Conservation (phyloP, 228 moss, liverwort and hornwort genomes). For the Sphagnum fallax region DNA sequence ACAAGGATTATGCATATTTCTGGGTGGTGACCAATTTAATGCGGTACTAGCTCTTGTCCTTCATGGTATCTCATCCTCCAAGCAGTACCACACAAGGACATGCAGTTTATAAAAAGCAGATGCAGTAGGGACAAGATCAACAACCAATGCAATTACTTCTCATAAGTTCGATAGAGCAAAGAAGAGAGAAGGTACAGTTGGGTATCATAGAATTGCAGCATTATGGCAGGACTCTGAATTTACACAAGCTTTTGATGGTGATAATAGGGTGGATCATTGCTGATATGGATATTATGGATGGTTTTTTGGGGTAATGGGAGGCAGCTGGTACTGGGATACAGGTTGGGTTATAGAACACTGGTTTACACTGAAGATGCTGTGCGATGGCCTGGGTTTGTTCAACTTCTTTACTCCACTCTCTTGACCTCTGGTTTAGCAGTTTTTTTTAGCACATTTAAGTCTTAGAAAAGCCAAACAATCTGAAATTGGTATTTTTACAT, state of each 20-base stretch:
- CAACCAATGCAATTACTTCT: too few species aligned
- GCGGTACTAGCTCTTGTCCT: constrained; percentile 29
- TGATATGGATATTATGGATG: too few species aligned
- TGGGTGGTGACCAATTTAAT: constrained; percentile 75
- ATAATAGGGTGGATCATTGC: too few species aligned
- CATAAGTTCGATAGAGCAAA: too few species aligned
- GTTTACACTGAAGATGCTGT: constrained; percentile 81
- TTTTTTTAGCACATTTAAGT: background rate
- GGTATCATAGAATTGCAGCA: too few species aligned
- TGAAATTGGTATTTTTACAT: background rate
- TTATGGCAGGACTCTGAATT: too few species aligned
- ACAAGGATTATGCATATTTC: constrained; percentile 65
- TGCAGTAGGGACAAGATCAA: background rate
- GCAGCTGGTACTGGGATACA: constrained; percentile 64
- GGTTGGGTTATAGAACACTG: constrained; percentile 67
- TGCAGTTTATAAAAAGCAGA: background rate
- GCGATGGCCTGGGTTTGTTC: constrained; percentile 76
- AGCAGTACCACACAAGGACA: background rate
- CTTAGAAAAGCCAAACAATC: background rate
- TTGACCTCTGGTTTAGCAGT: background rate
- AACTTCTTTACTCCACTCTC: background rate
- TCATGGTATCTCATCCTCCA: background rate
- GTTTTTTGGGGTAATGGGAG: background rate
- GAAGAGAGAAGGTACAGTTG: too few species aligned
- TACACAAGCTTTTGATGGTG: too few species aligned